Conservation (phyloP, 2,329 filamentous ascomycete genomes). For the Nakataea oryzae region DNA sequence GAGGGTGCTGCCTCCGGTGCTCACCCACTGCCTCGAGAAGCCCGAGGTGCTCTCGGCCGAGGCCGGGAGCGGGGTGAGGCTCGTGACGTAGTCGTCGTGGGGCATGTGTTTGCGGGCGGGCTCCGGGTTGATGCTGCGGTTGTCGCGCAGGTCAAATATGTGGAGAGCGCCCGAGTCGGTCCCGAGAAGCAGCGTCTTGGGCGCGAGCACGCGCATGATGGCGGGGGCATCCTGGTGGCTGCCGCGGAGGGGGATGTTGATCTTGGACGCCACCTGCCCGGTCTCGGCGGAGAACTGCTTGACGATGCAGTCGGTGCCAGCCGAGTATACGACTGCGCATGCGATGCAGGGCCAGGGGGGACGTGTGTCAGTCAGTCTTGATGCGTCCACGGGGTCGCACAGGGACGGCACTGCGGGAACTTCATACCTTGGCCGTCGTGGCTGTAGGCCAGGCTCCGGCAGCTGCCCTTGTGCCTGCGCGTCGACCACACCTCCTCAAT, state of each 20-base stretch:
- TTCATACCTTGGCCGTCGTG: conserved; percentile 59
- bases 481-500: conserved; percentile 84
- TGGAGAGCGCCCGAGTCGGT: conserved; percentile 87
- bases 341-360: not conserved
- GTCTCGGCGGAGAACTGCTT: conserved; percentile 44
- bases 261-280: conserved; percentile 68
- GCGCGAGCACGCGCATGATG: conserved; percentile 72
- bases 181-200: conserved; percentile 77
- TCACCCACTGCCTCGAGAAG: conserved; percentile 90
- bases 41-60: conserved; percentile 75
- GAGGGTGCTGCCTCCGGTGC: conserved; percentile 82
- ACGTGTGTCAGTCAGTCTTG: not conserved
- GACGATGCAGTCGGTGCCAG: conserved; percentile 45
- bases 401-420: not conserved
- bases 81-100: conserved; percentile 88
- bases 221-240: conserved; percentile 58
- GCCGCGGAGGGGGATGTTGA: conserved; percentile 56
- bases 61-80: conserved; percentile 72
- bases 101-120: conserved; percentile 75
- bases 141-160: conserved; percentile 70
- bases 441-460: conserved; percentile 69
- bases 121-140: conserved; percentile 41
- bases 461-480: conserved; percentile 86
- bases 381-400: not conserved
- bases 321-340: conserved; percentile 46